A percentile compares a stretch with the other conserved stretches of the same genome.
Evolutionary conservation across 2,329 filamentous ascomycete genomes (phyloP).

Genomic region (Trichoderma harzianum): DNA sequence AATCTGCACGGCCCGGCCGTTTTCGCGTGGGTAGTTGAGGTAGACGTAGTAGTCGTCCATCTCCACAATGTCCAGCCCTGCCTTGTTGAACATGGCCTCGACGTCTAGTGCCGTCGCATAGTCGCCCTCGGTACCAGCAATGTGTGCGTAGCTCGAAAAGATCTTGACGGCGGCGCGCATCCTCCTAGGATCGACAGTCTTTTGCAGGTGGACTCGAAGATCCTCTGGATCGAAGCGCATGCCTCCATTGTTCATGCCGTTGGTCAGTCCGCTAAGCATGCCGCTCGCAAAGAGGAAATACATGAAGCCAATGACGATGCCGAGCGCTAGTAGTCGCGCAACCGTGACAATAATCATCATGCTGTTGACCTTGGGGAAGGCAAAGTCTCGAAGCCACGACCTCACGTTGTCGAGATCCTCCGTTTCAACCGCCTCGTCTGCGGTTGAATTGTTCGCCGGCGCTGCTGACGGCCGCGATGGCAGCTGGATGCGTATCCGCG

Average conservation of each 20-base stretch:
- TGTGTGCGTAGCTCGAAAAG: conserved; percentile 79
- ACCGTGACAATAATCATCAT: conserved; percentile 57
- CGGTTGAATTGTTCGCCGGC: conserved; percentile 19
- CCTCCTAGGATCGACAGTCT: conserved; percentile 64
- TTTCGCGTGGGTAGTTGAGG: conserved; percentile 80
- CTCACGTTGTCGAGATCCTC: conserved; percentile 28
- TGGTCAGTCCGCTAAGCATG: conserved; percentile 65
- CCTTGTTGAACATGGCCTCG: conserved; percentile 68
- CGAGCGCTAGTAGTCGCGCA: conserved; percentile 69
- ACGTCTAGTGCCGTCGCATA: conserved; percentile 83
- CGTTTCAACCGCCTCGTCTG: conserved; percentile 19
- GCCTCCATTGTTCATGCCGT: conserved; percentile 57
- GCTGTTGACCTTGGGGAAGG: conserved; percentile 40
- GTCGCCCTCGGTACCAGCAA: conserved; percentile 93
- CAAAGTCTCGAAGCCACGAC: conserved; percentile 26
- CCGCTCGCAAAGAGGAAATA: conserved; percentile 86
- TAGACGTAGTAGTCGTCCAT: conserved; percentile 84
- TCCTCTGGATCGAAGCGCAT: conserved; percentile 77
- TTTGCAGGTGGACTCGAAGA: conserved; percentile 71
- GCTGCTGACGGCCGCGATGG: conserved; percentile 36
- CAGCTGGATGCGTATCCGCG: conserved; percentile 49
- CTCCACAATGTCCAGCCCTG: conserved; percentile 70
- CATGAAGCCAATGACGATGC: conserved; percentile 71
- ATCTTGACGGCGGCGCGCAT: conserved; percentile 73
- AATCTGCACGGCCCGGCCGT: conserved; percentile 78